Conservation (phyloP, 768 basidiomycete species). For the Collybiopsis luxurians region DNA sequence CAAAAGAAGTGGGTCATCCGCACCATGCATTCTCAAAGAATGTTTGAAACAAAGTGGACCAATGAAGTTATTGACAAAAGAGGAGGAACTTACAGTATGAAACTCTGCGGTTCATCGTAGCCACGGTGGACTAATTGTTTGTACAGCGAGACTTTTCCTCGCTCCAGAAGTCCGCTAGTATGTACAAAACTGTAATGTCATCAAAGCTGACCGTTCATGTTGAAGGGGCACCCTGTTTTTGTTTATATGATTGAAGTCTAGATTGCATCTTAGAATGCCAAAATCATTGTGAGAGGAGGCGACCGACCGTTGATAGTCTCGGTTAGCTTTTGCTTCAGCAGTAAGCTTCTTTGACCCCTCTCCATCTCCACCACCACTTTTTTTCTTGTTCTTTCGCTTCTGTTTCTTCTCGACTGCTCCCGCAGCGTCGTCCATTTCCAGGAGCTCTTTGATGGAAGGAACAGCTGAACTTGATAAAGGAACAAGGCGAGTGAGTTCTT, state of each 20-base stretch:
- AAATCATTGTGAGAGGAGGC: background rate
- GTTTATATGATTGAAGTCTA: constrained; percentile 10
- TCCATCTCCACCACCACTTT: constrained; percentile 38
- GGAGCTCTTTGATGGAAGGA: constrained; percentile 79
- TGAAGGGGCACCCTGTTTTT: constrained; percentile 5
- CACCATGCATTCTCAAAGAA: constrained; percentile 27
- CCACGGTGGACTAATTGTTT: too few relatives aligned
- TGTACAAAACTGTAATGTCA: too few relatives aligned
- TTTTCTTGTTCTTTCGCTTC: constrained; percentile 76
- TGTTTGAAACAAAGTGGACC: constrained; percentile 20
- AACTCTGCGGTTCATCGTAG: too few relatives aligned
- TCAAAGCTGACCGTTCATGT: too few relatives aligned
- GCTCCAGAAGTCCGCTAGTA: too few relatives aligned
- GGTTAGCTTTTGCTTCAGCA: constrained; percentile 46
- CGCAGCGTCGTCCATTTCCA: constrained; percentile 72
- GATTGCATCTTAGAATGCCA: background rate
- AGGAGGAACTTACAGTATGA: too few relatives aligned
- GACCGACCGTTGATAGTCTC: constrained; percentile 60
- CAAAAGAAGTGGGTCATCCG: constrained; percentile 28
- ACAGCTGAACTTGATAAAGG: constrained; percentile 79
- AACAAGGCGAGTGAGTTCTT: constrained; percentile 54
- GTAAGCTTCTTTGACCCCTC: constrained; percentile 34
- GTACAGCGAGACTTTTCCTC: too few relatives aligned
- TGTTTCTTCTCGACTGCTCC: constrained; percentile 64
- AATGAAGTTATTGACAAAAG: too few relatives aligned